Evolutionary conservation across 768 basidiomycete species (phyloP).

Genomic region (Kockovaella imperatae): DNA sequence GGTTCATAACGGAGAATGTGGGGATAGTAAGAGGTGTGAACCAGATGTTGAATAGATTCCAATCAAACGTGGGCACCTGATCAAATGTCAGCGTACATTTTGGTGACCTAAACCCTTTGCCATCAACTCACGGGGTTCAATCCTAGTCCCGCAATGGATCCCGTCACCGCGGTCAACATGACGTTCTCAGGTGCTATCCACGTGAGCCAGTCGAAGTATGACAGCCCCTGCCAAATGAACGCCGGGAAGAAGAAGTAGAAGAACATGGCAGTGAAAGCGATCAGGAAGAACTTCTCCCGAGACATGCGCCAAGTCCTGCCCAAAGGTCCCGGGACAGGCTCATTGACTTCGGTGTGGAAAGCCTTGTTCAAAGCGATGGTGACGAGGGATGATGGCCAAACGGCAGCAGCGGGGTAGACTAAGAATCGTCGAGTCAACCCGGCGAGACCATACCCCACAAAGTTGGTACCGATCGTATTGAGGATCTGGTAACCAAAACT

Average conservation of each 20-base stretch:
- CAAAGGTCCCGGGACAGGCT: conserved; percentile 93
- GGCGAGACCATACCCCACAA: conserved; percentile 78
- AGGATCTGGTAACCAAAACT: conserved; percentile 18
- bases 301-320: conserved; percentile 47
- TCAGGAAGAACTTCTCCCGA: conserved; percentile 21
- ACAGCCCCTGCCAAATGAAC: conserved; percentile 31
- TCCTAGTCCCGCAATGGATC: conserved; percentile 47
- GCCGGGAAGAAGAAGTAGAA: conserved; percentile 76
- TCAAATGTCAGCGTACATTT: no score
- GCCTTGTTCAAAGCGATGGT: conserved; percentile 31
- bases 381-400: conserved; percentile 24
- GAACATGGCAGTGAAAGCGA: conserved; percentile 30
- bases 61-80: conserved; percentile 46
- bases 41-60: conserved; percentile 35
- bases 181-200: conserved; percentile 48
- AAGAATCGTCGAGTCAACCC: conserved; percentile 62
- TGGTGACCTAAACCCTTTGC: conserved; percentile 46
- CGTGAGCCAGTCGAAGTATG: conserved; percentile 17
- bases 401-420: conserved; percentile 67
- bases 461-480: conserved; percentile 57
- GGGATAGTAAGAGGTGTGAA: conserved; percentile 33
- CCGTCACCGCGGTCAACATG: conserved; percentile 39
- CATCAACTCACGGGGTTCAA: conserved; percentile 45
- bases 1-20: conserved; percentile 47
- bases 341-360: conserved; percentile 53